Conservation (phyloP, 495 filamentous ascomycete genomes). For the Annulohypoxylon stygium region DNA sequence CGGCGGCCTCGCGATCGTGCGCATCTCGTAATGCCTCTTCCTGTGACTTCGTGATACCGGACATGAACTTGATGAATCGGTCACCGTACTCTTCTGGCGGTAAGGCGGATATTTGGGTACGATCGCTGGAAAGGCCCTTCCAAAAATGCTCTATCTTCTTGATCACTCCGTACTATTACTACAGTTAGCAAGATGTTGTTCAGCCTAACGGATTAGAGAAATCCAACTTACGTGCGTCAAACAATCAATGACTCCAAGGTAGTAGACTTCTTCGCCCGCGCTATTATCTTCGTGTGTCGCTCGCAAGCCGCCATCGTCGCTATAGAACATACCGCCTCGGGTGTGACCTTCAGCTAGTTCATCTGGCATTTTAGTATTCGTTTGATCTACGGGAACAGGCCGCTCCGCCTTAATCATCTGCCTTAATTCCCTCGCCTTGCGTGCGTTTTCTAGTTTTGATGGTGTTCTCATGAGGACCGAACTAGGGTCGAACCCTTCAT, state of each 20-base stretch:
- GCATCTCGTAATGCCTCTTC: slow-evolving; percentile 81
- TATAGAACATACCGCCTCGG: slow-evolving; percentile 76
- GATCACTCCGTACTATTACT: slow-evolving; percentile 79
- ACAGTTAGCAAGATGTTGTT: slow-evolving; percentile 49
- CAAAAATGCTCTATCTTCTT: slow-evolving; percentile 93
- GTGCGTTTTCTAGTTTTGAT: slow-evolving; percentile 90
- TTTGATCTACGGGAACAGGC: slow-evolving; percentile 90
- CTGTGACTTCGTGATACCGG: slow-evolving; percentile 85
- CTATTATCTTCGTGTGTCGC: slow-evolving; percentile 92
- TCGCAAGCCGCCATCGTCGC: slow-evolving; percentile 90
- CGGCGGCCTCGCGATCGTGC: slow-evolving; percentile 62
- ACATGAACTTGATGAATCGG: slow-evolving; percentile 93
- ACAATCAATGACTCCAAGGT: slow-evolving; percentile 97
- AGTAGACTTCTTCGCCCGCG: slow-evolving; percentile 93
- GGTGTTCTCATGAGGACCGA: slow-evolving; percentile 87
- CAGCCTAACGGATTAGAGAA: not conserved
- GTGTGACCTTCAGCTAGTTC: slow-evolving; percentile 74
- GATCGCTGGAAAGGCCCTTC: slow-evolving; percentile 87
- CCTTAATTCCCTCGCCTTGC: slow-evolving; percentile 91
- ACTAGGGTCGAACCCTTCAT: slow-evolving; percentile 63
- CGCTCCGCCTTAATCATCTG: slow-evolving; percentile 93
- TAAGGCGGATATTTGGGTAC: slow-evolving; percentile 91
- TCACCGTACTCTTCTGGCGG: slow-evolving; percentile 93
- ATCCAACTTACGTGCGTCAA: slow-evolving; percentile 83
- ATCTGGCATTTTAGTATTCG: slow-evolving; percentile 87